phyloP scores from a whole-genome alignment of 2,329 filamentous ascomycete genomes.

The Neofusicoccum cordaticola region DNA sequence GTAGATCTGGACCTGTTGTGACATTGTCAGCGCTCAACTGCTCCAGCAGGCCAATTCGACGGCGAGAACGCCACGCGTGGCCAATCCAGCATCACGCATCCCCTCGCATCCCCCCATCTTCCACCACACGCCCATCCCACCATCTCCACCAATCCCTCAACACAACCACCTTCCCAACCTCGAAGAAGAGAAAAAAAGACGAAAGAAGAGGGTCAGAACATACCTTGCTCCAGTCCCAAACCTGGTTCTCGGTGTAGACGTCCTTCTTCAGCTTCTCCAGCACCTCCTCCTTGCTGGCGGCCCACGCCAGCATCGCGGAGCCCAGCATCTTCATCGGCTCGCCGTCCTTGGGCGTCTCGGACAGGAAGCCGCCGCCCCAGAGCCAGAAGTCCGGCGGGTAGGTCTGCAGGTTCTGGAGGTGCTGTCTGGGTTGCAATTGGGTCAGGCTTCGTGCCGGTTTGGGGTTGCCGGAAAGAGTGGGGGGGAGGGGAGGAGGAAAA shows the following conservation, averaged over 20 bases:
- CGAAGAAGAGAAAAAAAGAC: background rate
- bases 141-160: background rate
- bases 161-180: background rate
- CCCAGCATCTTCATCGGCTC: slow-evolving; percentile 70
- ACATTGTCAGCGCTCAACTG: no score
- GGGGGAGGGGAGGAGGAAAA: background rate
- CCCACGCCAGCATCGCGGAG: slow-evolving; percentile 66
- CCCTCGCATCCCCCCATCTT: no score
- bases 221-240: slow-evolving; percentile 67
- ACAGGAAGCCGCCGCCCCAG: slow-evolving; percentile 66
- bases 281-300: slow-evolving; percentile 67
- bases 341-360: slow-evolving; percentile 62
- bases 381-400: slow-evolving; percentile 58
- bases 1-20: slow-evolving; percentile 37
- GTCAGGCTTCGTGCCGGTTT: no score
- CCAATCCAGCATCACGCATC: no score
- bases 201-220: slow-evolving; percentile 8
- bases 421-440: slow-evolving; percentile 34
- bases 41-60: no score
- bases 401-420: slow-evolving; percentile 56
- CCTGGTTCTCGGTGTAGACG: slow-evolving; percentile 67
- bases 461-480: background rate
- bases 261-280: slow-evolving; percentile 65
- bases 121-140: no score
- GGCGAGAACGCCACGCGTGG: no score